These are phyloP conservation scores for Penicillium sp. DNA, from an alignment of 2,329 filamentous ascomycete genomes.

Conservation along the genomic window DNA sequence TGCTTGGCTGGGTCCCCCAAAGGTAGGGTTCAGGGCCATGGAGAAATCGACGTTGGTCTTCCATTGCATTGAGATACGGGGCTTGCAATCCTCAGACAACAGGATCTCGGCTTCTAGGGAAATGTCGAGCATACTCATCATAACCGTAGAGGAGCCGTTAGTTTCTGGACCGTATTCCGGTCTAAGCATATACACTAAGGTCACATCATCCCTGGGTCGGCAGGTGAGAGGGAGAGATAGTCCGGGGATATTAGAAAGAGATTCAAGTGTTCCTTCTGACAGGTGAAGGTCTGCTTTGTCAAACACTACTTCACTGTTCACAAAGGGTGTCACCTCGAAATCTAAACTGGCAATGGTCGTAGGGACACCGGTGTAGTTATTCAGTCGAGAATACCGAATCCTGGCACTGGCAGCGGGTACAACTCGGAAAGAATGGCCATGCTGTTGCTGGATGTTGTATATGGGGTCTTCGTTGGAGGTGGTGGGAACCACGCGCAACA, in stretches of 20 bases:
- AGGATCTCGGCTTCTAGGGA: constrained; percentile 48
- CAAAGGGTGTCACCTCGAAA: constrained; percentile 59
- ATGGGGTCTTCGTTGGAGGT: constrained; percentile 53
- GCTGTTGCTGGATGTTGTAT: constrained; percentile 59
- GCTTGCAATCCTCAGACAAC: constrained; percentile 46
- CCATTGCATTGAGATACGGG: constrained; percentile 55
- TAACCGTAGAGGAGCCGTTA: constrained; percentile 41
- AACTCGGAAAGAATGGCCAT: constrained; percentile 58
- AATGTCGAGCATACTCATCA: constrained; percentile 51
- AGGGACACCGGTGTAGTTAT: constrained; percentile 47
- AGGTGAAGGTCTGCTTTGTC: constrained; percentile 53
- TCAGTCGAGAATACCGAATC: constrained; percentile 58
- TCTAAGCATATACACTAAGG: constrained; percentile 59
- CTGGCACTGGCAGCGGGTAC: constrained; percentile 61
- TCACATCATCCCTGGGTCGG: constrained; percentile 61
- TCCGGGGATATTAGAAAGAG: constrained; percentile 43
- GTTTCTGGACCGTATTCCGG: constrained; percentile 43
- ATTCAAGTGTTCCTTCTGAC: constrained; percentile 52
- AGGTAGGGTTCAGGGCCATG: constrained; percentile 51
- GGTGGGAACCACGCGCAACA: constrained; percentile 60
- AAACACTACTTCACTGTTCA: constrained; percentile 55
- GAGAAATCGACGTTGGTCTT: constrained; percentile 55
- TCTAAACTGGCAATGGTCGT: constrained; percentile 59
- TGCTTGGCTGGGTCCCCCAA: constrained; percentile 50
- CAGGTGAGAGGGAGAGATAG: constrained; percentile 45